phyloP scores from a whole-genome alignment of 768 basidiomycete species.

The Russula virescens region DNA sequence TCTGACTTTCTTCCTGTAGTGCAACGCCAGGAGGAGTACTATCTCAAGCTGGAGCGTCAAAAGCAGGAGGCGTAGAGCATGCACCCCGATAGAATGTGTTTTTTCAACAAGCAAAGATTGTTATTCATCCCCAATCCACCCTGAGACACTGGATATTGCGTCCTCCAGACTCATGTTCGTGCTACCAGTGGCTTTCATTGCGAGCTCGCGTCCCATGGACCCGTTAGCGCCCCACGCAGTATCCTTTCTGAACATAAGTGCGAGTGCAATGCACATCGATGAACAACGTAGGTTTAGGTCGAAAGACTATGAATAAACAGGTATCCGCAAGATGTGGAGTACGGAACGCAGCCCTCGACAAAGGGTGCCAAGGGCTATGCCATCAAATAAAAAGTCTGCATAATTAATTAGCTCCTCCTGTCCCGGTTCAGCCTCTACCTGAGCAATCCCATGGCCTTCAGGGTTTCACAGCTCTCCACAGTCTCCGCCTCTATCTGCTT shows the following conservation, averaged over 20 bases:
- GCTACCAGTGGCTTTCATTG: not conserved
- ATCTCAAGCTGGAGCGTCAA: slow-evolving; percentile 74
- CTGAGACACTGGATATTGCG: not conserved
- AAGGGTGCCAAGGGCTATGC: not conserved
- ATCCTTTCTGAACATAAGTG: not conserved
- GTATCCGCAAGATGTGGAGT: slow-evolving; percentile 3
- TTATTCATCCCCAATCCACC: not conserved
- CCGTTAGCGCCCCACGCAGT: not conserved
- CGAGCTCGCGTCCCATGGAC: not conserved
- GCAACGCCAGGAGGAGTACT: slow-evolving; percentile 77
- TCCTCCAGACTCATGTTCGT: not conserved
- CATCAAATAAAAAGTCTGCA: slow-evolving; percentile 5
- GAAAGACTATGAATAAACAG: slow-evolving; percentile 2
- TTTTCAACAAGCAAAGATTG: not conserved
- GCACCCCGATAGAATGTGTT: slow-evolving; percentile 15
- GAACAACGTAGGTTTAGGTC: not conserved
- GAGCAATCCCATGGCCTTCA: slow-evolving; percentile 56
- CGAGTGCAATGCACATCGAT: not conserved
- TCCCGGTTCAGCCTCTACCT: slow-evolving; percentile 28
- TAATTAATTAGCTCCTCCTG: slow-evolving; percentile 9
- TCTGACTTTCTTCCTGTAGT: slow-evolving; percentile 41
- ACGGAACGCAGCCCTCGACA: not conserved
- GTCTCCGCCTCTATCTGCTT: slow-evolving; percentile 62
- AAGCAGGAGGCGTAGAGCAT: slow-evolving; percentile 30
- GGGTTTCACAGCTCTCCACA: slow-evolving; percentile 71